phyloP scores from a whole-genome alignment of 768 basidiomycete species.

The Suillus discolor region DNA sequence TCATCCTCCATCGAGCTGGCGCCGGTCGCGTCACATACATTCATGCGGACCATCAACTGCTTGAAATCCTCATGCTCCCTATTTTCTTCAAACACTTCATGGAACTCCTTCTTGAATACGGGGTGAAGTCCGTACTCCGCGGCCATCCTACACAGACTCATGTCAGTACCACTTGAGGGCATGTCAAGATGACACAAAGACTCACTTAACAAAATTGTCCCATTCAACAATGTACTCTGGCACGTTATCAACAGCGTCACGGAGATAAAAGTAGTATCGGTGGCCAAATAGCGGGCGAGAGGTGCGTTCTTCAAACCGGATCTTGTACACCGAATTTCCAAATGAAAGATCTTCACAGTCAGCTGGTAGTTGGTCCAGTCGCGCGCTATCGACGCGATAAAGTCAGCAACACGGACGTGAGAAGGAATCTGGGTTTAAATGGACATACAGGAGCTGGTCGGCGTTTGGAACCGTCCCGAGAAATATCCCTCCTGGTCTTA shows the following conservation, averaged over 20 bases:
- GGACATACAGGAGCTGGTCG: conserved; percentile 75
- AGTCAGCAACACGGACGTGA: not conserved
- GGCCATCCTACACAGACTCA: conserved; percentile 63
- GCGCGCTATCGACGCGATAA: conserved; percentile 47
- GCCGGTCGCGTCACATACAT: conserved; percentile 83
- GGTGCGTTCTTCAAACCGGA: conserved; percentile 78
- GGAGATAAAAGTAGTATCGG: conserved; percentile 90
- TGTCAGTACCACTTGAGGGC: conserved; percentile 12
- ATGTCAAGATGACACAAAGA: conserved; percentile 12
- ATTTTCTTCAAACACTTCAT: conserved; percentile 85
- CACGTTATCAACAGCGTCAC: conserved; percentile 95
- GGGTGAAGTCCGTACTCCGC: conserved; percentile 74
- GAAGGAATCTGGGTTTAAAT: conserved; percentile 7
- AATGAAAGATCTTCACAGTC: conserved; percentile 74
- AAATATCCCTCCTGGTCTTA: conserved; percentile 87
- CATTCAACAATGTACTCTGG: conserved; percentile 98
- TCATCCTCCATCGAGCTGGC: conserved; percentile 92
- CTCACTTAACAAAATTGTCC: conserved; percentile 87
- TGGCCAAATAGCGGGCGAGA: conserved; percentile 78
- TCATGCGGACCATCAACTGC: conserved; percentile 86
- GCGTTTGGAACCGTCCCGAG: conserved; percentile 97
- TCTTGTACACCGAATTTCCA: conserved; percentile 89
- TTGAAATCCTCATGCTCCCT: conserved; percentile 79
- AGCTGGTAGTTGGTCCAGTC: conserved; percentile 68
- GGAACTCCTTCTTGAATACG: conserved; percentile 86